phyloP scores from a whole-genome alignment of 768 basidiomycete species.

The Tylopilus balloui region DNA sequence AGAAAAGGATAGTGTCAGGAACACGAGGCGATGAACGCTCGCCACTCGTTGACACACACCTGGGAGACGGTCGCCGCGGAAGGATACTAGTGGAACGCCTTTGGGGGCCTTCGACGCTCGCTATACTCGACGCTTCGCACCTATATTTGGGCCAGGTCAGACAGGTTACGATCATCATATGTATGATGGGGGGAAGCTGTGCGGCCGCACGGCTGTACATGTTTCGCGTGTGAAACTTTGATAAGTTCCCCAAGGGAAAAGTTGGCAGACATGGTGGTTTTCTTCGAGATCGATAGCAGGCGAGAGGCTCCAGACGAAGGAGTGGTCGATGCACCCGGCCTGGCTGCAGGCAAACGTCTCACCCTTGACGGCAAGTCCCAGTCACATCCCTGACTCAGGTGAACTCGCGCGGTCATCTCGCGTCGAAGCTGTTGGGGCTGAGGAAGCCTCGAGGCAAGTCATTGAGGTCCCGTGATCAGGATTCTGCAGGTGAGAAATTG shows the following conservation, averaged over 20 bases:
- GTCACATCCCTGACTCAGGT: conserved; percentile 7
- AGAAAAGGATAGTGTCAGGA: conserved; percentile 8
- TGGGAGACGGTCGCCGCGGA: conserved; percentile 4
- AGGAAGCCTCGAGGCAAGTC: conserved; percentile 28
- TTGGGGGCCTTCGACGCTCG: not conserved
- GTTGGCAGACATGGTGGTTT: conserved; percentile 3
- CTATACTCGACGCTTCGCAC: conserved; percentile 5
- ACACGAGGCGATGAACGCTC: conserved; percentile 17
- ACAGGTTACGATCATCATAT: not conserved
- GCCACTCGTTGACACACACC: conserved; percentile 8
- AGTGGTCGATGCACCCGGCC: not conserved
- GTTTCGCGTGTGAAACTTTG: conserved; percentile 6
- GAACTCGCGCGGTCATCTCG: conserved; percentile 31
- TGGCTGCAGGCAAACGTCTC: no score
- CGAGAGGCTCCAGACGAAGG: not conserved
- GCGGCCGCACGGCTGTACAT: conserved; percentile 5
- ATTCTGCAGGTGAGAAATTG: conserved; percentile 7
- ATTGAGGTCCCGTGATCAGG: conserved; percentile 24
- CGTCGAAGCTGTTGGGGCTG: conserved; percentile 15
- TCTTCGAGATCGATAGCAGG: not conserved
- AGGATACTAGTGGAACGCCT: not conserved
- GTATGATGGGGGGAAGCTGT: conserved; percentile 1
- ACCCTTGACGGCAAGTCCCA: conserved; percentile 12
- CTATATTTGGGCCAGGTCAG: conserved; percentile 5
- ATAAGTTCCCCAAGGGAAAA: not conserved